phyloP scores from a whole-genome alignment of 2,329 filamentous ascomycete genomes.

The Botrytis hyacinthi region DNA sequence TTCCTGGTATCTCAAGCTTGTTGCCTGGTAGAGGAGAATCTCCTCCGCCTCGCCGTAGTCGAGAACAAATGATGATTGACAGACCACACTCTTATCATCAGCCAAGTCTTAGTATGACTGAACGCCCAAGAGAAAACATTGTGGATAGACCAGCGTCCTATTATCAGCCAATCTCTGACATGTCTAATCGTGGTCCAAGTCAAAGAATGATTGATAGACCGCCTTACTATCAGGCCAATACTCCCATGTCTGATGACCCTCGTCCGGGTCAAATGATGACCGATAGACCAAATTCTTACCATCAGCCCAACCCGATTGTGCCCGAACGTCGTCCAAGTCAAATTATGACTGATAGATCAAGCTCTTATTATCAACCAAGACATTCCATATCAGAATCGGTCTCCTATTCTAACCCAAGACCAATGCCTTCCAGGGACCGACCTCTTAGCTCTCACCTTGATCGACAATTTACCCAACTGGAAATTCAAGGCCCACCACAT shows the following conservation, averaged over 20 bases:
- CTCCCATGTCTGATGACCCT: neutral
- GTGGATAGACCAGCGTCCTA: neutral
- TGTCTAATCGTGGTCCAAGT: neutral
- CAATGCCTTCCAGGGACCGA: conserved; percentile 45
- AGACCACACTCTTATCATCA: conserved; percentile 26
- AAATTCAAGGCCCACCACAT: conserved; percentile 56
- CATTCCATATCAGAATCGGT: conserved; percentile 10
- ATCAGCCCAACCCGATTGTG: conserved; percentile 25
- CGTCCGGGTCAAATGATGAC: neutral
- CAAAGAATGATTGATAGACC: neutral
- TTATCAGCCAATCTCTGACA: neutral
- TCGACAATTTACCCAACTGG: conserved; percentile 63
- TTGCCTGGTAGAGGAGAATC: conserved; percentile 67
- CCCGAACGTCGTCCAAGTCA: conserved; percentile 36
- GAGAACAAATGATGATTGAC: conserved; percentile 79
- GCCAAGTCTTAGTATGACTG: conserved; percentile 33
- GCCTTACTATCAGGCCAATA: neutral
- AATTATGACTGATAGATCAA: conserved; percentile 35
- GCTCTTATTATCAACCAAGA: conserved; percentile 35
- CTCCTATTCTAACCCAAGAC: conserved; percentile 18
- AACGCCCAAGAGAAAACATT: conserved; percentile 29
- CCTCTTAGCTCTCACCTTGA: conserved; percentile 56
- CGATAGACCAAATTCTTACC: conserved; percentile 40
- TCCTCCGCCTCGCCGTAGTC: conserved; percentile 61
- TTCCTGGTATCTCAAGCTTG: conserved; percentile 91